Conservation (phyloP, 129 eudicot species). For the Gnaphalium uliginosum region DNA sequence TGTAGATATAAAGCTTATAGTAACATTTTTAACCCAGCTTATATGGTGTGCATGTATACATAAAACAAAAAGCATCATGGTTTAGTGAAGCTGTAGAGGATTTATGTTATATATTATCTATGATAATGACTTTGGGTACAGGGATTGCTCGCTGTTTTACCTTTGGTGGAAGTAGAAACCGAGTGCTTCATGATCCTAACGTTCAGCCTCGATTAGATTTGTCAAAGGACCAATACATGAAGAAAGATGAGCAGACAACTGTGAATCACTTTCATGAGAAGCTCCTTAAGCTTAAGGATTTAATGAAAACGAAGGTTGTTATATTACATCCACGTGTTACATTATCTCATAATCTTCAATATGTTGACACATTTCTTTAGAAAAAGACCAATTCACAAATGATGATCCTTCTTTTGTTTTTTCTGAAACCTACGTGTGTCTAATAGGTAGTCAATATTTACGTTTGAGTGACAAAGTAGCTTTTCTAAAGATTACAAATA, state of each 20-base stretch:
- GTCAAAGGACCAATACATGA: slow-evolving; percentile 83
- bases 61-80: background rate
- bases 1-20: background rate
- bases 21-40: background rate
- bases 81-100: background rate
- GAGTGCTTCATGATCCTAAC: slow-evolving; percentile 75
- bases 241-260: slow-evolving; percentile 85
- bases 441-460: background rate
- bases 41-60: background rate
- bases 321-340: background rate
- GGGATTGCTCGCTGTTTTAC: slow-evolving; percentile 98
- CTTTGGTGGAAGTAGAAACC: slow-evolving; percentile 90
- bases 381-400: no score
- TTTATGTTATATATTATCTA: background rate
- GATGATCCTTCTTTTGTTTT: background rate
- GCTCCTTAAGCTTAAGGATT: slow-evolving; percentile 84
- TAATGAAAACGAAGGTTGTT: slow-evolving; percentile 89
- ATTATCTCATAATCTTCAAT: background rate
- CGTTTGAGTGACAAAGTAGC: background rate
- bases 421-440: background rate
- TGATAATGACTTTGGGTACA: slow-evolving; percentile 20
- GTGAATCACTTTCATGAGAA: slow-evolving; percentile 94
- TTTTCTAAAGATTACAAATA: background rate
- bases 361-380: background rate
- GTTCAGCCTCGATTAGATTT: slow-evolving; percentile 70